A percentile compares a stretch with the other conserved stretches of the same genome.
phyloP scores from a whole-genome alignment of 2,329 filamentous ascomycete genomes.

The Aspergillus novofumigatus region DNA sequence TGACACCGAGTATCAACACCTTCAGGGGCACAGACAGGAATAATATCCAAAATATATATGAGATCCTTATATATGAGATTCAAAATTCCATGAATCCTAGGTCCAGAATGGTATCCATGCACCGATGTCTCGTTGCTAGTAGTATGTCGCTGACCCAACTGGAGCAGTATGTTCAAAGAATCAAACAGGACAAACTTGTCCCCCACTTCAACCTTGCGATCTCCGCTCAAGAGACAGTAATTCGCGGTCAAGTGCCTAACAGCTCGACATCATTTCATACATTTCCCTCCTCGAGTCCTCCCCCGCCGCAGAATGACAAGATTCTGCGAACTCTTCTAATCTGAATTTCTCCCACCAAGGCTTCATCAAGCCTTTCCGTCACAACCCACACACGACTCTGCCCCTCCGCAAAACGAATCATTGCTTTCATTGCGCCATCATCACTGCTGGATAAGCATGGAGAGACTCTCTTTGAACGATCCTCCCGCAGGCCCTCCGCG shows the following conservation, averaged over 20 bases:
- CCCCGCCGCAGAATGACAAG: background rate
- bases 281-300: background rate
- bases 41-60: background rate
- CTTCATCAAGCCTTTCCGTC: background rate
- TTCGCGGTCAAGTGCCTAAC: background rate
- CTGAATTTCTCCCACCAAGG: background rate
- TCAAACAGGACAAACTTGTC: constrained; percentile 23
- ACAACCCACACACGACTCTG: constrained; percentile 3
- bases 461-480: constrained; percentile 35
- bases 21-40: background rate
- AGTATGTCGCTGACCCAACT: background rate
- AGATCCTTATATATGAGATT: background rate
- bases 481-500: constrained; percentile 24
- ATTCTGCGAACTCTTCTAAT: background rate
- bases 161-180: background rate
- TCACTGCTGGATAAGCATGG: constrained; percentile 24
- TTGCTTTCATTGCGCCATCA: constrained; percentile 9
- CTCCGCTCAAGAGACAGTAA: background rate
- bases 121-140: background rate
- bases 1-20: background rate
- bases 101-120: background rate
- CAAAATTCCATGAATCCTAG: background rate
- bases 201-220: constrained; percentile 5
- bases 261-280: background rate
- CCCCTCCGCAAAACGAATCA: constrained; percentile 4